Percentiles rank a stretch among this genome's conserved stretches.
phyloP scores from a whole-genome alignment of 805 yeast species.

The Metschnikowia borealis region DNA sequence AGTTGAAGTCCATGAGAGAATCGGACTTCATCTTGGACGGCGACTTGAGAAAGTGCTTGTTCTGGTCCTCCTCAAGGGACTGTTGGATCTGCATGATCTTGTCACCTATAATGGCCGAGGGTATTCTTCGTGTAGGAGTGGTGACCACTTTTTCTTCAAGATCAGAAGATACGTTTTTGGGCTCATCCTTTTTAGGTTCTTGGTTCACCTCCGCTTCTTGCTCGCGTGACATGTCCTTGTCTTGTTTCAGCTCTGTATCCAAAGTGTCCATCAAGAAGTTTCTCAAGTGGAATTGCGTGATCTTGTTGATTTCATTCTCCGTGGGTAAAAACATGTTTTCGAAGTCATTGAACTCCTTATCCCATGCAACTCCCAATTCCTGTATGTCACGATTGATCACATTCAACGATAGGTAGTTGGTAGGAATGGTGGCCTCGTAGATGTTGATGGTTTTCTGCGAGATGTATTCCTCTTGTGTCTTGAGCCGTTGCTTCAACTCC shows the following conservation, averaged over 20 bases:
- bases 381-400: slow-evolving; percentile 67
- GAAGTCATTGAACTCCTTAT: slow-evolving; percentile 72
- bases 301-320: slow-evolving; percentile 86
- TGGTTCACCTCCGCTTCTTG: background rate
- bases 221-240: background rate
- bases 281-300: slow-evolving; percentile 82
- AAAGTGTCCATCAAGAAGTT: slow-evolving; percentile 63
- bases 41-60: slow-evolving; percentile 9
- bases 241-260: slow-evolving; percentile 19
- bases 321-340: slow-evolving; percentile 79
- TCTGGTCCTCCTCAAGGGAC: slow-evolving; percentile 17
- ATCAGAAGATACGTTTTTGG: background rate
- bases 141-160: background rate
- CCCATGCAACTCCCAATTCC: slow-evolving; percentile 84
- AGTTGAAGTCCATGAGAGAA: slow-evolving; percentile 2
- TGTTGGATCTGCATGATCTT: slow-evolving; percentile 18
- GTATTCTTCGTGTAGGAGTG: slow-evolving; percentile 12
- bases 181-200: background rate
- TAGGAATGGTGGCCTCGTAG: slow-evolving; percentile 53
- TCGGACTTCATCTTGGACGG: slow-evolving; percentile 9
- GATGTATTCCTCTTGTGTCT: slow-evolving; percentile 47
- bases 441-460: slow-evolving; percentile 45
- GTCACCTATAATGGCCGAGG: slow-evolving; percentile 18
- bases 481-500: slow-evolving; percentile 52
- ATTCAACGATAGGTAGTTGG: slow-evolving; percentile 69